phyloP scores from a whole-genome alignment of 441 rosid species.

The Euphorbia schlechtendalii region DNA sequence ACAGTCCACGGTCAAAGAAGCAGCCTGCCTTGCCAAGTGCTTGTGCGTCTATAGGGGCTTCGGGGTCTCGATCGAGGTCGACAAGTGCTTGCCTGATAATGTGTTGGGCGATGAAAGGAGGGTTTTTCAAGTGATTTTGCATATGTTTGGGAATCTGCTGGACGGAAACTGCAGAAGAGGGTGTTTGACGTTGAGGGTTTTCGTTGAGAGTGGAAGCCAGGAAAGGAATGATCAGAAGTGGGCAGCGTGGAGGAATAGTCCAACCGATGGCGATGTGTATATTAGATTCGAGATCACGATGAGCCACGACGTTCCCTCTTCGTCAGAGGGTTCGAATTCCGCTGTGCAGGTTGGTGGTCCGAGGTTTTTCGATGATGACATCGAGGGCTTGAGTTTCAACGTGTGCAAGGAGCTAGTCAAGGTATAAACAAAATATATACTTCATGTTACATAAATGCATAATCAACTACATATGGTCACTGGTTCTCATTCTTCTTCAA shows the following conservation, averaged over 20 bases:
- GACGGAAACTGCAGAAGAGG: slow-evolving; percentile 42
- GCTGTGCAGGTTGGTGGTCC: slow-evolving; percentile 33
- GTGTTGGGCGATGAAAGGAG: slow-evolving; percentile 78
- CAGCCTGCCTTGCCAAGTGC: slow-evolving; percentile 75
- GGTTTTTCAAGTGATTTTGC: slow-evolving; percentile 79
- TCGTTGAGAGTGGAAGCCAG: slow-evolving; percentile 57
- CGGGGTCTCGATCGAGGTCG: slow-evolving; percentile 55
- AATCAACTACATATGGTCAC: background rate
- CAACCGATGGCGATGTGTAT: slow-evolving; percentile 52
- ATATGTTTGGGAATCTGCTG: slow-evolving; percentile 70
- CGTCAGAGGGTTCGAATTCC: slow-evolving; percentile 38
- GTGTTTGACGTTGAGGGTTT: slow-evolving; percentile 40
- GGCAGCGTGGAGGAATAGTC: slow-evolving; percentile 59
- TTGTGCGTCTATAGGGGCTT: slow-evolving; percentile 57
- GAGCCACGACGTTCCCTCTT: slow-evolving; percentile 26
- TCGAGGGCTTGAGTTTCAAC: slow-evolving; percentile 71
- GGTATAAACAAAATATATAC: slow-evolving; percentile 28
- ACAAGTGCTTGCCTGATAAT: slow-evolving; percentile 61
- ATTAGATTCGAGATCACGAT: slow-evolving; percentile 65
- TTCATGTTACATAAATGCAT: background rate
- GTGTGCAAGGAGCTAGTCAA: slow-evolving; percentile 86
- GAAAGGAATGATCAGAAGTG: slow-evolving; percentile 63
- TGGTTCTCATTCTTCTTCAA: background rate
- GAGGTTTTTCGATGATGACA: slow-evolving; percentile 39
- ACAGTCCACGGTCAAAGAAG: slow-evolving; percentile 58